A percentile compares a stretch with the other conserved stretches of the same genome.
Conservation (phyloP, 768 basidiomycete species). For the Lentinula guzmanii region DNA sequence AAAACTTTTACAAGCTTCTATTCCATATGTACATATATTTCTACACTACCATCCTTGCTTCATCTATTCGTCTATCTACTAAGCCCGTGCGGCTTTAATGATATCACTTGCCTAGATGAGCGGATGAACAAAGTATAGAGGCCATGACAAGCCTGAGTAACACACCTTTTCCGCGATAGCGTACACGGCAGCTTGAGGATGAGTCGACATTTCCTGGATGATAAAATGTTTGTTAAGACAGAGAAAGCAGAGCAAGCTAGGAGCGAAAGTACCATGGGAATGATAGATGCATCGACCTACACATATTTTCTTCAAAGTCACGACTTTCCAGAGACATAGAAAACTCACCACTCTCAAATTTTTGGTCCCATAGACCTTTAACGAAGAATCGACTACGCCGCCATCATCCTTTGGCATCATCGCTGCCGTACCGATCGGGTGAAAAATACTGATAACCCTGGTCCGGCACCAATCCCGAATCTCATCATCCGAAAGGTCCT, state of each 20-base stretch:
- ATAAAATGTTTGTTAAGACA: not conserved
- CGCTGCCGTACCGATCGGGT: conserved; percentile 17
- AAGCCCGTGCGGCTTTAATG: not conserved
- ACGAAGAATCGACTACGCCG: conserved; percentile 25
- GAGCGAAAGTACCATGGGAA: not conserved
- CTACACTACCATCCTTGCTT: too few species aligned
- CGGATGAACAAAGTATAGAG: not conserved
- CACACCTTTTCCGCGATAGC: conserved; percentile 4
- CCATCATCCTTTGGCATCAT: conserved; percentile 23
- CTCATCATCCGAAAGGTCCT: conserved; percentile 8
- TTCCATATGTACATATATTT: too few species aligned
- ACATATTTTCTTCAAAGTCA: not conserved
- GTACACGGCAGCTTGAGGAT: conserved; percentile 3
- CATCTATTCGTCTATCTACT: not conserved
- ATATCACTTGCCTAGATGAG: not conserved
- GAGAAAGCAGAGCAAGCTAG: not conserved
- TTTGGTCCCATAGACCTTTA: conserved; percentile 25
- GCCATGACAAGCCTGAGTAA: not conserved
- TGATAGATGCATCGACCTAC: conserved; percentile 1
- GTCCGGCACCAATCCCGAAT: not conserved
- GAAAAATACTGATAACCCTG: not conserved
- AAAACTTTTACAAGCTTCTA: too few species aligned
- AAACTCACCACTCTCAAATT: conserved; percentile 23
- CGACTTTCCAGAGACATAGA: not conserved
- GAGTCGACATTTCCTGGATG: not conserved